phyloP scores from a whole-genome alignment of 2,329 filamentous ascomycete species.

The Paecilomyces variotii region DNA sequence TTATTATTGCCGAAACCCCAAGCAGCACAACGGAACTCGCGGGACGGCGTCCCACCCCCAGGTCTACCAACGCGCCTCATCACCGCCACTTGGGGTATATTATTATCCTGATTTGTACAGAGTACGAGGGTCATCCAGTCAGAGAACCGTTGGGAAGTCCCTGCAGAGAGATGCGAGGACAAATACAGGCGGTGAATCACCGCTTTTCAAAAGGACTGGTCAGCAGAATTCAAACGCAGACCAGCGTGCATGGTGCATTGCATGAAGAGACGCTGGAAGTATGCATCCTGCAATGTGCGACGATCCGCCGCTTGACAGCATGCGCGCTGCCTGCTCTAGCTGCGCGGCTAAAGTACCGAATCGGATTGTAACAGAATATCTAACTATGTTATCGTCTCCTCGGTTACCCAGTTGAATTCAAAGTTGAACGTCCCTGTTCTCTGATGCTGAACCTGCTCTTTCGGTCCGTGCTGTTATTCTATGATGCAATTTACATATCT shows the following conservation, averaged over 20 bases:
- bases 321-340: constrained; percentile 9
- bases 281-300: background rate
- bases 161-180: background rate
- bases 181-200: constrained; percentile 13
- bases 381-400: background rate
- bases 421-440: background rate
- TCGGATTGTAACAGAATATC: background rate
- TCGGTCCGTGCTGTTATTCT: background rate
- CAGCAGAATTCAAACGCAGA: background rate
- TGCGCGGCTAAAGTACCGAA: constrained; percentile 1
- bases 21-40: background rate
- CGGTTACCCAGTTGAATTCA: background rate
- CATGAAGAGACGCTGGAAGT: constrained; percentile 10
- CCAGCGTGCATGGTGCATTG: constrained; percentile 4
- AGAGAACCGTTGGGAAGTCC: background rate
- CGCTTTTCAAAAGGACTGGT: constrained; percentile 6
- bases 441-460: background rate
- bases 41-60: background rate
- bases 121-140: background rate
- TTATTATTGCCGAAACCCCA: background rate
- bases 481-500: background rate
- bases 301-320: constrained; percentile 6
- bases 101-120: too few species aligned
- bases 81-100: background rate
- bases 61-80: background rate